These are phyloP conservation scores for Nitzschia inconspicua DNA, from an alignment of 108 stramenopile species.

Conservation along the genomic window DNA sequence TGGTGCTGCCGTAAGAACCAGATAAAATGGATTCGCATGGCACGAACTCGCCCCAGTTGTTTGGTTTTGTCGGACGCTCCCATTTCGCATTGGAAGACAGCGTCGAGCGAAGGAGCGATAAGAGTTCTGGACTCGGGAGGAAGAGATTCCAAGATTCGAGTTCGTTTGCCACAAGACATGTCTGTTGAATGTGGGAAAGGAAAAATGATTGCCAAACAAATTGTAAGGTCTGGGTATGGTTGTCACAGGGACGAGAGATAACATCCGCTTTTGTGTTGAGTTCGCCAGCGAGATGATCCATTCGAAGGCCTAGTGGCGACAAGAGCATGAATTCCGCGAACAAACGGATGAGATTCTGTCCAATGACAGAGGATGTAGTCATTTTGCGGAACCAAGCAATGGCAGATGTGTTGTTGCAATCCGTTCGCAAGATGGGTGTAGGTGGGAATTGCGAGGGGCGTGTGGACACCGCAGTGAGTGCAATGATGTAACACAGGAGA, in stretches of 20 bases:
- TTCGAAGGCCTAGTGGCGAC: neutral
- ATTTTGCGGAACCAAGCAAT: neutral
- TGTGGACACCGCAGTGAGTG: no score
- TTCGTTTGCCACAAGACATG: neutral
- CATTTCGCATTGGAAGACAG: neutral
- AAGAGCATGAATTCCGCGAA: neutral
- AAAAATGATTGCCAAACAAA: neutral
- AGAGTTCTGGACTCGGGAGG: constrained; percentile 7
- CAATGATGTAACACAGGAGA: no score
- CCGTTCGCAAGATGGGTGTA: no score
- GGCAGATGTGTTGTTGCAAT: neutral
- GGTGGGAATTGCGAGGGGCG: no score
- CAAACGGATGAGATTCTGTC: neutral
- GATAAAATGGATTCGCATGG: constrained; percentile 9
- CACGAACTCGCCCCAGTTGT: neutral
- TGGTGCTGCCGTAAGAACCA: neutral
- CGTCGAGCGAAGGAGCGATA: neutral
- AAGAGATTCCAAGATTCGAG: neutral
- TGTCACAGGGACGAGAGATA: neutral
- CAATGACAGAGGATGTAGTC: neutral
- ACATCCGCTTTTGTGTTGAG: neutral
- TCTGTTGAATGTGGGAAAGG: neutral
- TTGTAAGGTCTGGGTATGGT: neutral
- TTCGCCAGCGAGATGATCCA: neutral
- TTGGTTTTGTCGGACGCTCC: neutral